Conservation (phyloP, 2,329 filamentous ascomycete species). For the Ophiocordyceps australis region DNA sequence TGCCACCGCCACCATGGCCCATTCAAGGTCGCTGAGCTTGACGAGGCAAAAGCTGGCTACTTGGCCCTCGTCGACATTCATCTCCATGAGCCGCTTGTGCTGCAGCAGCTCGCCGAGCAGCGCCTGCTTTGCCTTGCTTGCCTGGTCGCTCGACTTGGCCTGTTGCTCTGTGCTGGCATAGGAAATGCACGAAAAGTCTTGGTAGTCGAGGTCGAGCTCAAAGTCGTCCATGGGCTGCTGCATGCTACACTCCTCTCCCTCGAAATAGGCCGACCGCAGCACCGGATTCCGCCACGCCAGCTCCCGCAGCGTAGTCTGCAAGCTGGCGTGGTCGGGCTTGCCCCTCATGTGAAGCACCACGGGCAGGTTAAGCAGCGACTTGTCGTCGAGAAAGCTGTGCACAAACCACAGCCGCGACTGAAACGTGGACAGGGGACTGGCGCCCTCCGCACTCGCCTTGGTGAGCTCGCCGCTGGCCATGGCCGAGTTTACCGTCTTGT, state of each 20-base stretch:
- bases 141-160: too few species aligned
- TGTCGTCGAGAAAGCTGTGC: conserved; percentile 8
- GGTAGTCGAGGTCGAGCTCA: conserved; percentile 5
- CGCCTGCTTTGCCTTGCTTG: conserved; percentile 2
- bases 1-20: conserved; percentile 6
- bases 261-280: conserved; percentile 7
- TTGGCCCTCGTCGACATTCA: conserved; percentile 8
- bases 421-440: conserved; percentile 8
- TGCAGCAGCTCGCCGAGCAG: conserved; percentile 4
- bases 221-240: conserved; percentile 7
- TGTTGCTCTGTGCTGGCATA: too few species aligned
- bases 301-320: conserved; percentile 6
- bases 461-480: conserved; percentile 7
- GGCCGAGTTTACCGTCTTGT: conserved; percentile 3
- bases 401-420: conserved; percentile 9
- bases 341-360: conserved; percentile 8
- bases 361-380: conserved; percentile 8
- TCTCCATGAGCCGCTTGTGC: conserved; percentile 7
- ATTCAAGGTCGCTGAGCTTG: conserved; percentile 6
- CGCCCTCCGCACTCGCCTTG: conserved; percentile 2
- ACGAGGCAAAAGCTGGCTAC: conserved; percentile 6
- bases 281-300: conserved; percentile 7
- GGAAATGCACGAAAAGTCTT: too few species aligned
- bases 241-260: conserved; percentile 7
- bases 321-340: conserved; percentile 4